A percentile compares a stretch with the other conserved stretches of the same genome.
Conservation (phyloP, 345 rosid genomes). For the Eutrema japonicum region DNA sequence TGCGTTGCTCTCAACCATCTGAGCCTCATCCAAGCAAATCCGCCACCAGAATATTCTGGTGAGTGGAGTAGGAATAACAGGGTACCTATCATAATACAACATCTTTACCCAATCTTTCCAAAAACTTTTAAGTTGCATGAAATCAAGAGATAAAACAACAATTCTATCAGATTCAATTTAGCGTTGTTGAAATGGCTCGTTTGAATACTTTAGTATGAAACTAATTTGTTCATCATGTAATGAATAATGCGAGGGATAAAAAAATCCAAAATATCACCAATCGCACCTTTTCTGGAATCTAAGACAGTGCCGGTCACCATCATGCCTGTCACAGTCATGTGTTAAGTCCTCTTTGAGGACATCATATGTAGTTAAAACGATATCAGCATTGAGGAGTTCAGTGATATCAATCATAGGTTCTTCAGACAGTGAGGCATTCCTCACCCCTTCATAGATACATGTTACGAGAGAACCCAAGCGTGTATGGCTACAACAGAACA, state of each 20-base stretch:
- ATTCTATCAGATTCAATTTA: background rate
- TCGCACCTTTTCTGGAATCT: slow-evolving; percentile 90
- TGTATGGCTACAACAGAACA: slow-evolving; percentile 64
- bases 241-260: slow-evolving; percentile 9
- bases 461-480: slow-evolving; percentile 75
- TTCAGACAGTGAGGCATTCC: slow-evolving; percentile 64
- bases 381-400: slow-evolving; percentile 75
- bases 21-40: slow-evolving; percentile 97
- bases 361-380: slow-evolving; percentile 90
- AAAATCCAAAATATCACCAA: slow-evolving; percentile 32
- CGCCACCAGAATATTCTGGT: slow-evolving; percentile 99
- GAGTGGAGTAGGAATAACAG: slow-evolving; percentile 85
- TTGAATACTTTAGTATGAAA: background rate
- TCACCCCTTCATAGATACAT: slow-evolving; percentile 84
- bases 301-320: slow-evolving; percentile 84
- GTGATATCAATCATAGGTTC: slow-evolving; percentile 54
- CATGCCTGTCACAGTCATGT: slow-evolving; percentile 91
- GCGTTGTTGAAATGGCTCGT: background rate
- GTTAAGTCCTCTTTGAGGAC: slow-evolving; percentile 96
- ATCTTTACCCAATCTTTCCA: slow-evolving; percentile 29
- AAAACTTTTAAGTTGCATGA: slow-evolving; percentile 21
- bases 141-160: slow-evolving; percentile 12
- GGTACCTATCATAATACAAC: slow-evolving; percentile 67
- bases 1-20: slow-evolving; percentile 96
- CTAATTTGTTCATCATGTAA: background rate